Evolutionary conservation across 169 alveolate species (phyloP).

Genomic region (Cryptosporidium canis): DNA sequence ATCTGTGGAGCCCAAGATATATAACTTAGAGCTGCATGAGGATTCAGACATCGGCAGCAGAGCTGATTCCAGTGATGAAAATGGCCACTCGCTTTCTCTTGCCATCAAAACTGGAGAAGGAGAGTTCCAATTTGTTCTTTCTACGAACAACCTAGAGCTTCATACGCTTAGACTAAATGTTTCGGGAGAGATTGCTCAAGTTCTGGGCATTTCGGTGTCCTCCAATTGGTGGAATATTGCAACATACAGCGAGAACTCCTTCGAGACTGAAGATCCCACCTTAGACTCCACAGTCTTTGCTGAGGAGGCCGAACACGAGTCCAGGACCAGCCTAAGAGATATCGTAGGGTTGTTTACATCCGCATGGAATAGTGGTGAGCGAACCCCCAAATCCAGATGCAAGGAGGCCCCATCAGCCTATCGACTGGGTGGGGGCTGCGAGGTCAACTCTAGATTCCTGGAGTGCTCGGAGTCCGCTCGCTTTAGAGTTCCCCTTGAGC

Average conservation of each 20-base stretch:
- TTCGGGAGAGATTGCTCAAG: slow-evolving; percentile 11
- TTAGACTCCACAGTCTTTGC: not conserved
- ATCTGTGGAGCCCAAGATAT: slow-evolving; percentile 47
- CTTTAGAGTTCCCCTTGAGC: not conserved
- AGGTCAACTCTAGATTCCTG: not conserved
- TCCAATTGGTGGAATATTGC: slow-evolving; percentile 72
- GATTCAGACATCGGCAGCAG: not conserved
- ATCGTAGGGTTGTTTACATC: not conserved
- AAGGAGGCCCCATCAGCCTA: not conserved
- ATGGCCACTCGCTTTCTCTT: not conserved
- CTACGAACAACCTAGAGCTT: not conserved
- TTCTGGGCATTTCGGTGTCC: slow-evolving; percentile 9
- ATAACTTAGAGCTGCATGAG: slow-evolving; percentile 16
- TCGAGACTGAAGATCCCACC: not conserved
- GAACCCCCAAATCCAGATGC: not conserved
- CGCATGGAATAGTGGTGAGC: slow-evolving; percentile 2
- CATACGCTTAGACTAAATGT: slow-evolving; percentile 36
- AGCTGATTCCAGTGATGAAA: not conserved
- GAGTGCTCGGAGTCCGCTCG: not conserved
- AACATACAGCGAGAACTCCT: not conserved
- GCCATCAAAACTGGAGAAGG: slow-evolving; percentile 37
- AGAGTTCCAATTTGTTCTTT: slow-evolving; percentile 41
- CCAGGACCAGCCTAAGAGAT: not conserved
- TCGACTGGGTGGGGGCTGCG: not conserved
- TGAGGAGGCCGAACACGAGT: not conserved